Evolutionary conservation across 78 protist species (phyloP).

Genomic region (Isochrysis galbana): DNA sequence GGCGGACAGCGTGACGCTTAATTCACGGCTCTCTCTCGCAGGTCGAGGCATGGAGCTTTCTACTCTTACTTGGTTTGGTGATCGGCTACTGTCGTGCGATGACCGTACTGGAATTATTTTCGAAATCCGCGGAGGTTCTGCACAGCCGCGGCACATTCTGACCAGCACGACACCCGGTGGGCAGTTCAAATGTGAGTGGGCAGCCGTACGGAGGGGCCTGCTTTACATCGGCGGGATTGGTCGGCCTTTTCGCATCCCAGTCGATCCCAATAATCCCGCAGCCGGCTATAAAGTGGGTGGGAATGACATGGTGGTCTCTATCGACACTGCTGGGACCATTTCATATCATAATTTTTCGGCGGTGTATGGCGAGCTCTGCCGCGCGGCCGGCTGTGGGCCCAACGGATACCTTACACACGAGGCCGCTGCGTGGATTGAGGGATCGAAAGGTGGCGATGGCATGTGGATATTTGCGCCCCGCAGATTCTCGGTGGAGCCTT

Average conservation of each 20-base stretch:
- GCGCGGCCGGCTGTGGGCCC: neutral
- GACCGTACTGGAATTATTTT: slow-evolving; percentile 6
- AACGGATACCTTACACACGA: neutral
- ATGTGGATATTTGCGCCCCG: neutral
- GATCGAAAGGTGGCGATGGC: neutral
- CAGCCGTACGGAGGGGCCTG: neutral
- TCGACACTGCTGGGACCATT: neutral
- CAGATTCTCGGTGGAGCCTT: neutral
- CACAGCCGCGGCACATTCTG: neutral
- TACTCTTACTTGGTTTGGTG: neutral
- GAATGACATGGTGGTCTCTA: neutral
- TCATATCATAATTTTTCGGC: neutral
- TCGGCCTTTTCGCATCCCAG: neutral
- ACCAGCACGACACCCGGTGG: neutral
- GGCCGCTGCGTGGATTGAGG: neutral
- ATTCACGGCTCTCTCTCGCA: neutral
- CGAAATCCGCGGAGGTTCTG: neutral
- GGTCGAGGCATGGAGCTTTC: slow-evolving; percentile 27
- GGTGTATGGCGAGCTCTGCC: neutral
- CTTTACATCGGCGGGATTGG: neutral
- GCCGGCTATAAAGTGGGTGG: neutral
- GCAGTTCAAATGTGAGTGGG: slow-evolving; percentile 4
- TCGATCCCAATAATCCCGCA: neutral
- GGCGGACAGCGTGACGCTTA: neutral
- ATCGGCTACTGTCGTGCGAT: neutral